A percentile compares a stretch with the other conserved stretches of the same genome.
Evolutionary conservation across 495 filamentous ascomycete genomes (phyloP).

Genomic region (Lichina pygmaea): DNA sequence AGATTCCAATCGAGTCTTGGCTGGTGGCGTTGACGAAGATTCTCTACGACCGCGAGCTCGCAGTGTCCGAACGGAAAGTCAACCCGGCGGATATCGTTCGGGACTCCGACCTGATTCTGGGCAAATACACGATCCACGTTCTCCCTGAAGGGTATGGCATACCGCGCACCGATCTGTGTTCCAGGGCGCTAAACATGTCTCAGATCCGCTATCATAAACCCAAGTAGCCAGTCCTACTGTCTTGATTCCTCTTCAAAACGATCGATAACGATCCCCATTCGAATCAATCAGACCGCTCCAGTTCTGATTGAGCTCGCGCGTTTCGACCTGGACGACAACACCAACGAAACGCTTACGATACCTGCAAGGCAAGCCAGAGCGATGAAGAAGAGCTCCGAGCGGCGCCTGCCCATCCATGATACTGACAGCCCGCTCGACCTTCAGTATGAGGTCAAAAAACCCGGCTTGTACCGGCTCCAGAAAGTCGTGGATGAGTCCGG

Average conservation of each 20-base stretch:
- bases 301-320: constrained; percentile 63
- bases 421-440: constrained; percentile 26
- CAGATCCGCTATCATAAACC: constrained; percentile 71
- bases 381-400: constrained; percentile 31
- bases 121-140: constrained; percentile 89
- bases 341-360: constrained; percentile 53
- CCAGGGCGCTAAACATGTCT: neutral
- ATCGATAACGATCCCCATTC: constrained; percentile 47
- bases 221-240: constrained; percentile 49
- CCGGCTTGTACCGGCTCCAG: constrained; percentile 61
- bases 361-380: constrained; percentile 39
- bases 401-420: constrained; percentile 20
- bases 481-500: constrained; percentile 79
- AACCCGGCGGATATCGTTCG: constrained; percentile 65
- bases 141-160: constrained; percentile 62
- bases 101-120: constrained; percentile 76
- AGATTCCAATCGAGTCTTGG: constrained; percentile 41
- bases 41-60: constrained; percentile 69
- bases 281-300: constrained; percentile 76
- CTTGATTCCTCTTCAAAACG: constrained; percentile 28
- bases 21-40: constrained; percentile 40
- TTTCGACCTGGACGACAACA: constrained; percentile 52
- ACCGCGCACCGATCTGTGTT: neutral
- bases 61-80: constrained; percentile 69
- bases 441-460: constrained; percentile 42